phyloP scores from a whole-genome alignment of 352 stramenopile species.

The Globisporangium spiculum region DNA sequence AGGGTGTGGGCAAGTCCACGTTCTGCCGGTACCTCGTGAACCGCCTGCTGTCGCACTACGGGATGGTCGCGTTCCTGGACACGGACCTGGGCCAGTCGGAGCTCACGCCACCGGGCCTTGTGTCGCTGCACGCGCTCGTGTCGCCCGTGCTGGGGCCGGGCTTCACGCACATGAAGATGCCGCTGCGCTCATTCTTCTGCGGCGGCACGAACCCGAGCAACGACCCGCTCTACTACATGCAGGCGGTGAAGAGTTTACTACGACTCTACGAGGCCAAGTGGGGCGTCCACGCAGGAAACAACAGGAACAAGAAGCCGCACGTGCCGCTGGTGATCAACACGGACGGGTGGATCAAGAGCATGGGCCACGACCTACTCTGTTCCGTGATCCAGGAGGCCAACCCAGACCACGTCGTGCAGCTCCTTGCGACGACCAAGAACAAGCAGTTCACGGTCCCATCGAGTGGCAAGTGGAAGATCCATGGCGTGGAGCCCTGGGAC shows the following conservation, averaged over 20 bases:
- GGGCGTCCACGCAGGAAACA: constrained; percentile 17
- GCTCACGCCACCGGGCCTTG: constrained; percentile 90
- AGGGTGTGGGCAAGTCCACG: constrained; percentile 95
- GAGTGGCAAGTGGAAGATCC: constrained; percentile 42
- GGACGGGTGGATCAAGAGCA: constrained; percentile 97
- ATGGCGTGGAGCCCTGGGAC: constrained; percentile 70
- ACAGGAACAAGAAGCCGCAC: constrained; percentile 10
- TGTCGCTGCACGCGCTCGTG: constrained; percentile 89
- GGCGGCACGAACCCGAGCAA: constrained; percentile 72
- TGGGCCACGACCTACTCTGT: constrained; percentile 94
- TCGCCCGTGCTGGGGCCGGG: constrained; percentile 89
- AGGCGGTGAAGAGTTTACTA: constrained; percentile 65
- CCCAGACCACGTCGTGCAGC: constrained; percentile 92
- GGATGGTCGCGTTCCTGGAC: constrained; percentile 91
- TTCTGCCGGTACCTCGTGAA: constrained; percentile 94
- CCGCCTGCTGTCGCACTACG: constrained; percentile 72
- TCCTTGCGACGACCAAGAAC: constrained; percentile 88
- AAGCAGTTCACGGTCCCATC: constrained; percentile 82
- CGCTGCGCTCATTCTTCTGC: constrained; percentile 74
- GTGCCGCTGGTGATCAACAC: constrained; percentile 96
- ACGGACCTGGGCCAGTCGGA: constrained; percentile 95
- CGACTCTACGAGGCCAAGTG: constrained; percentile 61
- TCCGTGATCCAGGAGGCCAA: constrained; percentile 81
- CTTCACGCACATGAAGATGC: constrained; percentile 88
- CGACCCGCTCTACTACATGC: constrained; percentile 74